Evolutionary conservation across 257 asterid genomes (phyloP), one percentile per base, ranked within the genome.

Genomic region (Lithospermum erythrorhizon): DNA sequence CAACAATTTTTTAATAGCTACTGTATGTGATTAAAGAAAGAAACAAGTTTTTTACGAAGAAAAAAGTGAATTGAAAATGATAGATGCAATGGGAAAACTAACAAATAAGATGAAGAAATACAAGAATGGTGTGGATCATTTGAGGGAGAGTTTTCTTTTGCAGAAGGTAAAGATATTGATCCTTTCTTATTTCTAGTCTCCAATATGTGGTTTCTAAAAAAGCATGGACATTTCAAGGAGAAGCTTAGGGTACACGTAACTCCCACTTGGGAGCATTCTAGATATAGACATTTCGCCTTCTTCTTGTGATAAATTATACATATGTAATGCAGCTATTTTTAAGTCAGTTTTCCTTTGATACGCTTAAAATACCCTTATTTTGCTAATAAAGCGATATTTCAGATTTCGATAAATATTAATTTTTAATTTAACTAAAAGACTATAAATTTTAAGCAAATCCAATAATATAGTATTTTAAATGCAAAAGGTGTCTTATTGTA

Each of bases 191-290:
- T 3, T 53, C 23, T 11, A 9, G 21, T n/a, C 57, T 20, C 23
- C 24, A 37, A 55, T 65, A 72, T 67, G 81, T 73, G 79, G 81
- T 75, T 72, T 65, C 37, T 70, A 27, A 61, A 27, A 61, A 47
- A 63, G 60, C 48, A 32, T 27, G 61, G 66, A 68, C 57, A 37
- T 70, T 72, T 68, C 76, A 53, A 47, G 68, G 13, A 62, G 65
- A 76, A 61, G 67, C 82, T 35, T 76, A 65, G 65, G 78, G 76
- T 75, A 73, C 76, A 76, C 80, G 82, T 71, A 75, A 75, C 61
- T n/a, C 35, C 61, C 61, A 19, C 24, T 53, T 9, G 15, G 57
- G 57, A 53, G 25, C 20, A 15, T 53, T 3, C 25, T n/a, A 2
- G 23, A 53, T 10, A 19, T n/a, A 0, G 57, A 53, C 57, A 53